These are phyloP conservation scores for Nothopassalora personata DNA, from an alignment of 2,329 filamentous ascomycete species.

Conservation along the genomic window DNA sequence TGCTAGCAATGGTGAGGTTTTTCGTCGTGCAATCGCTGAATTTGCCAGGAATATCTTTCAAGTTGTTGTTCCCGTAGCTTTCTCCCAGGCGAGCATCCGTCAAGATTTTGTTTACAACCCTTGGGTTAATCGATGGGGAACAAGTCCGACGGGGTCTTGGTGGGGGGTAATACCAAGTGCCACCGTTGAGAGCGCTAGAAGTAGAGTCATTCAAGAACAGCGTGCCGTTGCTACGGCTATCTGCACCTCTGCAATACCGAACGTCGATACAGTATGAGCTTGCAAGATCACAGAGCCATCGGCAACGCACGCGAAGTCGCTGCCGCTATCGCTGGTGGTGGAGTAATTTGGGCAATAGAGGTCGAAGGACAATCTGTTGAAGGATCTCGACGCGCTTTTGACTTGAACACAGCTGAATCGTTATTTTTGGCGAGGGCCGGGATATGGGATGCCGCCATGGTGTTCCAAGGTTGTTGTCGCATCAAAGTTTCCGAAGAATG, in stretches of 20 bases:
- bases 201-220: neutral
- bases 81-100: neutral
- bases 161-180: too few species aligned
- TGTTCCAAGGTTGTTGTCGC: too few species aligned
- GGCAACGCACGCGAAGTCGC: slow-evolving; percentile 3
- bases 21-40: slow-evolving; percentile 2
- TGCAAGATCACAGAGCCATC: slow-evolving; percentile 4
- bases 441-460: too few species aligned
- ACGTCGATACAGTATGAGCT: neutral
- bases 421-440: too few species aligned
- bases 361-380: neutral
- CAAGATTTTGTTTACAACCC: neutral
- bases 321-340: neutral
- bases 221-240: neutral
- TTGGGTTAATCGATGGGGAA: slow-evolving; percentile 3
- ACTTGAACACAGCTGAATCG: too few species aligned
- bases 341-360: neutral
- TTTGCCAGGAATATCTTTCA: neutral
- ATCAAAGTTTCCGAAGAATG: too few species aligned
- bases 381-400: too few species aligned
- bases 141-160: neutral
- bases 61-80: neutral
- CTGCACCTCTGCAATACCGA: neutral
- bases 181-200: neutral
- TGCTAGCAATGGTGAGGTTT: slow-evolving; percentile 2